Evolutionary conservation across 192 early-diverging fungal genomes (phyloP), one percentile per base, ranked within the genome.

Genomic region (Entomortierella beljakovae): DNA sequence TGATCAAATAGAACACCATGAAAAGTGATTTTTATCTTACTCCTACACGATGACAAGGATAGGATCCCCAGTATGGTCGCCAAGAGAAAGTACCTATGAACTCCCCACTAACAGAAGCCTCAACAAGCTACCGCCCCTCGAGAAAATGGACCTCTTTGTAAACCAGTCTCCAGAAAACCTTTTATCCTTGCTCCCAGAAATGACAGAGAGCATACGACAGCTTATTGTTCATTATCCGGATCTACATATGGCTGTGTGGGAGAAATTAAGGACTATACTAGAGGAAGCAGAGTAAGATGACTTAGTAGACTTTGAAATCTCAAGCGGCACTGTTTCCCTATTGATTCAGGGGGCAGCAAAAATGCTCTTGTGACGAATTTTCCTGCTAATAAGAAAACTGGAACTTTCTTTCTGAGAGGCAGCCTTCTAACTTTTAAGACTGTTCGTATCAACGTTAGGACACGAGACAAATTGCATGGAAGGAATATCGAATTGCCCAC

Each of bases 211-310:
- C 33, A 67, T 74, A 25, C 71, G 40, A 3, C 56, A 67, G 25
- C 61, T 74, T 5, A n/a, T 74, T 40, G 16, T 55, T 0, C 71
- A 67, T 28, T 74, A 74, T 37, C 71, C 71, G 26, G 71, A 74
- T 18, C 50, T 74, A 16, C 67, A 74, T 33, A 28, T 74, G 22
- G 58, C 57, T 6, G 71, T 74, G 6, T 74, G 71, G 71, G 71
- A 74, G 31, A 74, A 61, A 33, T 13, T 74, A 32, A 34, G 71
- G 40, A 23, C 51, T 3, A 54, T 74, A 16, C 40, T 74, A 2
- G 64, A 74, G 23, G 71, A 67, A 40, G 71, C 71, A 61, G 71
- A 74, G 71, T 74, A 60, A 59, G 71, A n/a, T 70, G 26, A 16
- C 11, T 18, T 11, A 11, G 42, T 11, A 43, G n/a, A n/a, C n/a